These are phyloP conservation scores for Phytophthora melonis DNA, from an alignment of 352 stramenopile species.

Conservation along the genomic window DNA sequence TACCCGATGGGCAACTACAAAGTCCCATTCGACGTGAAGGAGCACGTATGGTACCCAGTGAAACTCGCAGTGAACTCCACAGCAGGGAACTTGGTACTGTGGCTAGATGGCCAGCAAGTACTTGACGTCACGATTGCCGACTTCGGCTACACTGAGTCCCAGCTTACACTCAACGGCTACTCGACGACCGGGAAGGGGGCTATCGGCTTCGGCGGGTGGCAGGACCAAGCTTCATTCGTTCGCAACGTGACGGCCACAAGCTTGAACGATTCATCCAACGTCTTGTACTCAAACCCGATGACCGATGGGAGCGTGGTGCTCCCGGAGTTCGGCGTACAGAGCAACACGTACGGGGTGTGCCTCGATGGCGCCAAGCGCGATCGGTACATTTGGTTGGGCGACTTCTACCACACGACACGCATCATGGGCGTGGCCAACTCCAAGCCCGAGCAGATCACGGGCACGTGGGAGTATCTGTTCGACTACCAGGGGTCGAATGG, in stretches of 20 bases:
- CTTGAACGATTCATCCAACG: constrained; percentile 20
- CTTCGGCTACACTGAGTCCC: neutral
- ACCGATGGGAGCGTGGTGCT: constrained; percentile 29
- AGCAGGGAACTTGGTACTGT: constrained; percentile 35
- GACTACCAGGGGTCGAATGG: constrained; percentile 28
- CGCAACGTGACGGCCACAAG: constrained; percentile 30
- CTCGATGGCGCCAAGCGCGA: constrained; percentile 32
- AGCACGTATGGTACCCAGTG: constrained; percentile 60
- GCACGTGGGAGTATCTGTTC: constrained; percentile 38
- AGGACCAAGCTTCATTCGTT: constrained; percentile 35
- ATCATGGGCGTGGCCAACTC: constrained; percentile 36
- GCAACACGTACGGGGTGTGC: too few relatives aligned
- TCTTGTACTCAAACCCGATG: constrained; percentile 42
- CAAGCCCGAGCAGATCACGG: constrained; percentile 31
- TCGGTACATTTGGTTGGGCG: constrained; percentile 40
- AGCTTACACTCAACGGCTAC: constrained; percentile 27
- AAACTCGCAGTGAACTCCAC: constrained; percentile 69
- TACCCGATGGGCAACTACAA: constrained; percentile 26
- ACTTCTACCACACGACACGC: constrained; percentile 40
- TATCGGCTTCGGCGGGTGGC: constrained; percentile 39
- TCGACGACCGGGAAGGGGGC: constrained; percentile 23
- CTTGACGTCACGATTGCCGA: neutral
- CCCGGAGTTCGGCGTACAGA: neutral
- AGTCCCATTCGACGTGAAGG: constrained; percentile 70
- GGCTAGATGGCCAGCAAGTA: constrained; percentile 12